A percentile compares a stretch with the other conserved stretches of the same genome.
These are phyloP conservation scores for Bimuria novae-zelandiae DNA, from an alignment of 2,329 filamentous ascomycete genomes.

Conservation along the genomic window DNA sequence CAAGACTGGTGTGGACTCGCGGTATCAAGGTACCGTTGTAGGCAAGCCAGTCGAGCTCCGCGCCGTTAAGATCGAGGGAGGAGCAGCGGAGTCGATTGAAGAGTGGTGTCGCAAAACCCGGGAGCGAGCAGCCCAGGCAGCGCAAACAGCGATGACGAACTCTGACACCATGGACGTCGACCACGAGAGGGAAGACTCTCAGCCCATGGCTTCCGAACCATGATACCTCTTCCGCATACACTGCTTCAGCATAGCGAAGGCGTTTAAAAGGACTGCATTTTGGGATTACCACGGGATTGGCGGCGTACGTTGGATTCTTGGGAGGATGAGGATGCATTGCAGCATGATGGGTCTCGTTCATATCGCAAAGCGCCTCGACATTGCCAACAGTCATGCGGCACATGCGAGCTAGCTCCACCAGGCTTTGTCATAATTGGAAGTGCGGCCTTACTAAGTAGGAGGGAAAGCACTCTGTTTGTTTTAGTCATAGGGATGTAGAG, in stretches of 20 bases:
- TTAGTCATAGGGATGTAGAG: too few relatives aligned
- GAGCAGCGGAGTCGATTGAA: conserved; percentile 67
- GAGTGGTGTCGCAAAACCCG: conserved; percentile 61
- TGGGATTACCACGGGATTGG: conserved; percentile 1
- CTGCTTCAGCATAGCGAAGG: conserved; percentile 41
- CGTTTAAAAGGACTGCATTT: conserved; percentile 29
- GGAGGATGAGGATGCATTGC: not conserved
- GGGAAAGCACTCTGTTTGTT: too few relatives aligned
- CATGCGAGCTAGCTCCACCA: too few relatives aligned
- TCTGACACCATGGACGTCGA: conserved; percentile 20
- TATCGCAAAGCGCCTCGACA: not conserved
- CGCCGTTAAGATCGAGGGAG: conserved; percentile 78
- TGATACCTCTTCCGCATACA: conserved; percentile 20
- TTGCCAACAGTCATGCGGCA: too few relatives aligned
- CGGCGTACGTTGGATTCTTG: not conserved
- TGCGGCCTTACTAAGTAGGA: too few relatives aligned
- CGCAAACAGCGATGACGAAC: conserved; percentile 28
- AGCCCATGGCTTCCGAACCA: conserved; percentile 33
- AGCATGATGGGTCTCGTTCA: not conserved
- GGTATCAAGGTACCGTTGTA: conserved; percentile 82
- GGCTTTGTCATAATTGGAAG: too few relatives aligned
- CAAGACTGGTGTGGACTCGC: conserved; percentile 83
- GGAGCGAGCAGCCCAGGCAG: conserved; percentile 32
- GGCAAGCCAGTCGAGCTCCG: conserved; percentile 74
- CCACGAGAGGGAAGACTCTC: conserved; percentile 21